A percentile compares a stretch with the other conserved stretches of the same genome.
These are phyloP conservation scores for Amphirosellinia nigrospora DNA, from an alignment of 495 filamentous ascomycete genomes.

Conservation along the genomic window DNA sequence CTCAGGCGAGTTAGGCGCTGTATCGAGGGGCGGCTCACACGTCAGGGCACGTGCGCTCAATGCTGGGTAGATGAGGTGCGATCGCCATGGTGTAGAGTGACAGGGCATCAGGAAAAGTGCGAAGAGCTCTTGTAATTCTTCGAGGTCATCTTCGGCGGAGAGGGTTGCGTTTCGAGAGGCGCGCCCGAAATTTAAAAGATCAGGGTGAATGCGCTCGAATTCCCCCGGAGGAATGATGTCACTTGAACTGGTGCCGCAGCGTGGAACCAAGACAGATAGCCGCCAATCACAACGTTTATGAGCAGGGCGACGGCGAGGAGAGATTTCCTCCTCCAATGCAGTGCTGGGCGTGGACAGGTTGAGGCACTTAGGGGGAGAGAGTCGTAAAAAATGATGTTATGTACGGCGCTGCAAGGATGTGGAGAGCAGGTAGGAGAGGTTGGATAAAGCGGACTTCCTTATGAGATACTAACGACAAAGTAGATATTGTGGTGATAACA, in stretches of 20 bases:
- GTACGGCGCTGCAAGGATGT: constrained; percentile 75
- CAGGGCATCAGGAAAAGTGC: constrained; percentile 96
- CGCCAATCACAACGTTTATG: constrained; percentile 72
- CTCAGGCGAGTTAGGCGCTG: constrained; percentile 54
- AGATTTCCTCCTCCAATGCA: constrained; percentile 54
- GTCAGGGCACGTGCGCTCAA: constrained; percentile 86
- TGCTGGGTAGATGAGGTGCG: constrained; percentile 74
- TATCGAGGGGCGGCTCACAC: constrained; percentile 84
- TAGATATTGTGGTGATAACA: constrained; percentile 62
- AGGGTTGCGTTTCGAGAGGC: constrained; percentile 23
- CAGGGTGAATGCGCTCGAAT: constrained; percentile 61
- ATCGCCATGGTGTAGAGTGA: constrained; percentile 97
- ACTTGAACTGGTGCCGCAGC: constrained; percentile 78
- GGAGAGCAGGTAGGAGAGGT: constrained; percentile 84
- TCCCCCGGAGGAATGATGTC: constrained; percentile 73
- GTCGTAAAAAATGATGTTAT: constrained; percentile 68
- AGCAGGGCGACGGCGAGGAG: constrained; percentile 64
- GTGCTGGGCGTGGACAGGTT: constrained; percentile 23
- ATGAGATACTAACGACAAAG: constrained; percentile 83
- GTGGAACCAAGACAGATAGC: constrained; percentile 77
- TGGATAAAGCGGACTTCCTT: constrained; percentile 99
- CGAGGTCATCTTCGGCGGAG: background rate
- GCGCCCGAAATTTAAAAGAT: constrained; percentile 39
- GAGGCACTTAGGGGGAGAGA: constrained; percentile 27
- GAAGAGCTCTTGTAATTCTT: constrained; percentile 56